phyloP scores from a whole-genome alignment of 2,329 filamentous ascomycete genomes.

The Trichoderma guizhouense region DNA sequence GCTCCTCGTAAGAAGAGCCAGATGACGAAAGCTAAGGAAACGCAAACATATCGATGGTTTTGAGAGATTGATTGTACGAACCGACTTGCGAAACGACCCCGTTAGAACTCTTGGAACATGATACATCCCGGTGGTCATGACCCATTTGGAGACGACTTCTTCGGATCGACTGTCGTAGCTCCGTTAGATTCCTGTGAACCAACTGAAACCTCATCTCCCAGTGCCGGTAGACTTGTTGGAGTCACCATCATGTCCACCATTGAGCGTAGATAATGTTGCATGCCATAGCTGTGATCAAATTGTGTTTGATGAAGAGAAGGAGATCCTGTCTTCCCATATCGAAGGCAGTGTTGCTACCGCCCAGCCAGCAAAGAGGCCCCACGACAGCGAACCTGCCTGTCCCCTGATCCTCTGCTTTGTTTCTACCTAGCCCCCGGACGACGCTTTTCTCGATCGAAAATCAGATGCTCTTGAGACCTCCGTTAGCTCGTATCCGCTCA shows the following conservation, averaged over 20 bases:
- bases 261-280: too few relatives aligned
- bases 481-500: not conserved
- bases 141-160: not conserved
- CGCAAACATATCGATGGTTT: not conserved
- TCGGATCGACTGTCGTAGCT: not conserved
- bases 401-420: not conserved
- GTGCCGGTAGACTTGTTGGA: too few relatives aligned
- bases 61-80: not conserved
- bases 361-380: not conserved
- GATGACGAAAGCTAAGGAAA: not conserved
- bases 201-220: too few relatives aligned
- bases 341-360: not conserved
- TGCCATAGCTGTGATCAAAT: too few relatives aligned
- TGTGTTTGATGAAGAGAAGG: too few relatives aligned
- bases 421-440: not conserved
- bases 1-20: not conserved
- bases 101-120: not conserved
- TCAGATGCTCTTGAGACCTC: not conserved
- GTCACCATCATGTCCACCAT: too few relatives aligned
- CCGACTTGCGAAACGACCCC: fast-evolving
- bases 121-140: not conserved
- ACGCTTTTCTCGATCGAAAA: not conserved
- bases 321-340: not conserved
- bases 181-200: too few relatives aligned
- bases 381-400: not conserved